These are phyloP conservation scores for Tricholoma sp. DNA, from an alignment of 768 basidiomycete genomes.

Conservation along the genomic window DNA sequence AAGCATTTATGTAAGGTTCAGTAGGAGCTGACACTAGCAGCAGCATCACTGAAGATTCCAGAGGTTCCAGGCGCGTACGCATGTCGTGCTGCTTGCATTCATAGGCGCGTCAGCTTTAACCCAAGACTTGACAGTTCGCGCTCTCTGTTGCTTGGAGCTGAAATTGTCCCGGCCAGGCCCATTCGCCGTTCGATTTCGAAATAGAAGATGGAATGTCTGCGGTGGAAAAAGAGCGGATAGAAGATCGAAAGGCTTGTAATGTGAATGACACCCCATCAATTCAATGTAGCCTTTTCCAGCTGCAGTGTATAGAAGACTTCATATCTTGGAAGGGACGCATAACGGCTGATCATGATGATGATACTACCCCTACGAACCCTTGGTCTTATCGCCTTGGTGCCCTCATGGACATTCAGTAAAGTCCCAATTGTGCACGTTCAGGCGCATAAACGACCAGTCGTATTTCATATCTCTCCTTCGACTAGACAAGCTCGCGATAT, in stretches of 20 bases:
- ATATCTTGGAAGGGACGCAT: conserved; percentile 27
- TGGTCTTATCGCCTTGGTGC: conserved; percentile 64
- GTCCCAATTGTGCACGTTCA: conserved; percentile 60
- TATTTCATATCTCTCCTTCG: conserved; percentile 17
- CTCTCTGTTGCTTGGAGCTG: too few relatives aligned
- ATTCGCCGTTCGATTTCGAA: too few relatives aligned
- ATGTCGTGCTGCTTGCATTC: too few relatives aligned
- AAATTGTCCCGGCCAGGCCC: too few relatives aligned
- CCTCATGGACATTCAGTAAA: conserved; percentile 47
- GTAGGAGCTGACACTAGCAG: too few relatives aligned
- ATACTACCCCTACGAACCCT: conserved; percentile 34
- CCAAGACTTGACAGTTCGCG: too few relatives aligned
- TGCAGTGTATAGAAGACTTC: too few relatives aligned
- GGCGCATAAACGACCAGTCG: conserved; percentile 28
- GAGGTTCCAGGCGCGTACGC: too few relatives aligned
- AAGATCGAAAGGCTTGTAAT: conserved; percentile 17
- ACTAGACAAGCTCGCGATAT: conserved; percentile 58
- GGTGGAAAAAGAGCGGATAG: conserved; percentile 19
- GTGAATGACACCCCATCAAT: not conserved
- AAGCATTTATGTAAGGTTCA: too few relatives aligned
- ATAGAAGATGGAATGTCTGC: too few relatives aligned
- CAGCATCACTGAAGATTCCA: too few relatives aligned
- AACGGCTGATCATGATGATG: conserved; percentile 51
- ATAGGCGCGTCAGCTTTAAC: too few relatives aligned
- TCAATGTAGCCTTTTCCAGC: not conserved